Evolutionary conservation across 2,329 filamentous ascomycete genomes (phyloP).

Genomic region (Setomelanomma holmii): DNA sequence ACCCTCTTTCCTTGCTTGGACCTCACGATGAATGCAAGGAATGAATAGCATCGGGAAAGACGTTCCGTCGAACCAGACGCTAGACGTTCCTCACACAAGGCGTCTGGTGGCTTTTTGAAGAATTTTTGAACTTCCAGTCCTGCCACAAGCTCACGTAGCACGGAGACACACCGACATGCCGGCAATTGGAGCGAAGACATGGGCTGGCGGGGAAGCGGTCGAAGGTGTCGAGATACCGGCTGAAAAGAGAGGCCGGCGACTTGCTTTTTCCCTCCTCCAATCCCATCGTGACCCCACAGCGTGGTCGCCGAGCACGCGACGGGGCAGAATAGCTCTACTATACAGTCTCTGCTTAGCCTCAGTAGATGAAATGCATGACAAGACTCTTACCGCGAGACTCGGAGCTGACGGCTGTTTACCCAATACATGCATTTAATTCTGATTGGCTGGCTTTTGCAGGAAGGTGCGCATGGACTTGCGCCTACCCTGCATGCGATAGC

Average conservation of each 20-base stretch:
- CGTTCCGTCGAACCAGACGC: neutral
- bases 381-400: conserved; percentile 2
- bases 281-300: neutral
- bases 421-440: conserved; percentile 15
- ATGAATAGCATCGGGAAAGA: conserved; percentile 1
- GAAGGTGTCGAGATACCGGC: conserved; percentile 4
- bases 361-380: conserved; percentile 11
- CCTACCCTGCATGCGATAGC: conserved; percentile 12
- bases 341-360: neutral
- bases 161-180: conserved; percentile 9
- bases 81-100: neutral
- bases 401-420: conserved; percentile 7
- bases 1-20: conserved; percentile 1
- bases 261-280: conserved; percentile 7
- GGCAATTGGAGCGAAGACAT: conserved; percentile 4
- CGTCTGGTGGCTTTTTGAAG: neutral
- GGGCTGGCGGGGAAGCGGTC: neutral
- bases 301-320: conserved; percentile 5
- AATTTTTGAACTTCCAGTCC: too few relatives aligned
- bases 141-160: conserved; percentile 4
- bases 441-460: conserved; percentile 19
- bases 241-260: neutral
- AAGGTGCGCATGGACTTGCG: neutral
- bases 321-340: neutral
- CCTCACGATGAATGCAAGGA: conserved; percentile 9